Conservation (phyloP, 352 stramenopile species). For the Pythium monospermum region DNA sequence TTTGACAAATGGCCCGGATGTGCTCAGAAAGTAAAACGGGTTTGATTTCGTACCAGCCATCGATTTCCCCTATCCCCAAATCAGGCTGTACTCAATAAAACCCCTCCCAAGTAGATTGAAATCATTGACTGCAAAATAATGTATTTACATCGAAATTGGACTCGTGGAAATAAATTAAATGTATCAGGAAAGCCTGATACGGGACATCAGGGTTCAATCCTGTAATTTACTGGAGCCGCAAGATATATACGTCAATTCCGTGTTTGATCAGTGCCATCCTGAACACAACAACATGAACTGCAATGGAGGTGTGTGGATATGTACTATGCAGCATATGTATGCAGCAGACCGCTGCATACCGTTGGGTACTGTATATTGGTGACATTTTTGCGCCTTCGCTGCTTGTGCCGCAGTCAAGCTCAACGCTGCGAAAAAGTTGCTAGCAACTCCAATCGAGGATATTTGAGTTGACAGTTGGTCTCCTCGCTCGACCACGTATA, state of each 20-base stretch:
- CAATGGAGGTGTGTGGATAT: too few species aligned
- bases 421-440: too few species aligned
- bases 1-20: background rate
- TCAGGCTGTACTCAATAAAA: conserved; percentile 9
- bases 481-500: too few species aligned
- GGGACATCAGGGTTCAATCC: background rate
- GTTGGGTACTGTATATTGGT: too few species aligned
- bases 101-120: conserved; percentile 3
- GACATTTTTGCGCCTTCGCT: too few species aligned
- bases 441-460: too few species aligned
- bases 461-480: too few species aligned
- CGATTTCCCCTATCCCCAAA: conserved; percentile 15
- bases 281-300: too few species aligned
- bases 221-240: background rate
- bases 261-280: too few species aligned
- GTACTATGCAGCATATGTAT: too few species aligned
- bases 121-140: background rate
- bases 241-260: conserved; percentile 11
- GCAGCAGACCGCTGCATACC: too few species aligned
- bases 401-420: too few species aligned
- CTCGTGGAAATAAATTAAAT: background rate
- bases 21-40: background rate
- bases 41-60: background rate
- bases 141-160: background rate
- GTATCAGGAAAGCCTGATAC: background rate